These are phyloP conservation scores for Drechslerella stenobrocha DNA, from an alignment of 2,329 filamentous ascomycete genomes.

Conservation along the genomic window DNA sequence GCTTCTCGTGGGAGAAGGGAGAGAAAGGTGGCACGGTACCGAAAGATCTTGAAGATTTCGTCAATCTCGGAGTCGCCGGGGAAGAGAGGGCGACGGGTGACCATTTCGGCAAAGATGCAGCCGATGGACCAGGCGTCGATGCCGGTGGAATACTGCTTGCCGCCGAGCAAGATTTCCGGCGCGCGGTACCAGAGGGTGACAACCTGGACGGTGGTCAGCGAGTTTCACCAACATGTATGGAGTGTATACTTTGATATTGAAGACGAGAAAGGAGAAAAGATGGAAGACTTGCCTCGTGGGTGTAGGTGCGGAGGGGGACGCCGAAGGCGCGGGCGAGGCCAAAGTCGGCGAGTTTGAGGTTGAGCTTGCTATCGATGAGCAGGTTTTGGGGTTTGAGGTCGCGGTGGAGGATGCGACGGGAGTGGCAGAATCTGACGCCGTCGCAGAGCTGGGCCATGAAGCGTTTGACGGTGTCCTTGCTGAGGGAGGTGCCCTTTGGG, in stretches of 20 bases:
- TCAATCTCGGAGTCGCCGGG: constrained; percentile 91
- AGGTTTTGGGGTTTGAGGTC: constrained; percentile 91
- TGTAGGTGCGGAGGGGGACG: constrained; percentile 87
- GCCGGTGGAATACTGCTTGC: constrained; percentile 87
- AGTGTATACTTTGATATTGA: too few species aligned
- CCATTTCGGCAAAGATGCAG: constrained; percentile 96
- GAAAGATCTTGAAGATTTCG: constrained; percentile 93
- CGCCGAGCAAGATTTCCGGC: constrained; percentile 86
- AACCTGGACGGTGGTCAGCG: constrained; percentile 58
- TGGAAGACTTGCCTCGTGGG: constrained; percentile 69
- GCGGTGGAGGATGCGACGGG: constrained; percentile 81
- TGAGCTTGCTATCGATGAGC: constrained; percentile 81
- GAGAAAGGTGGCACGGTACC: constrained; percentile 60
- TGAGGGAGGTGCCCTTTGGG: constrained; percentile 78
- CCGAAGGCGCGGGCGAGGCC: constrained; percentile 87
- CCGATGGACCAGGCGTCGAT: constrained; percentile 96
- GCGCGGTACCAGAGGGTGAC: constrained; percentile 92
- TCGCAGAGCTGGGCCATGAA: constrained; percentile 88
- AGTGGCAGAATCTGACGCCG: constrained; percentile 84
- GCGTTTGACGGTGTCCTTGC: constrained; percentile 81
- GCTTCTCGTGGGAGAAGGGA: not conserved
- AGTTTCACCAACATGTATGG: not conserved
- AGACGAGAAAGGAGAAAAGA: not conserved
- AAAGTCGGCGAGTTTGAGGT: constrained; percentile 88
- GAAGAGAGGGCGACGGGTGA: constrained; percentile 87